Base-by-base conservation (phyloP, 2,329 filamentous ascomycete genomes). In the Penicillium sp. region DNA sequence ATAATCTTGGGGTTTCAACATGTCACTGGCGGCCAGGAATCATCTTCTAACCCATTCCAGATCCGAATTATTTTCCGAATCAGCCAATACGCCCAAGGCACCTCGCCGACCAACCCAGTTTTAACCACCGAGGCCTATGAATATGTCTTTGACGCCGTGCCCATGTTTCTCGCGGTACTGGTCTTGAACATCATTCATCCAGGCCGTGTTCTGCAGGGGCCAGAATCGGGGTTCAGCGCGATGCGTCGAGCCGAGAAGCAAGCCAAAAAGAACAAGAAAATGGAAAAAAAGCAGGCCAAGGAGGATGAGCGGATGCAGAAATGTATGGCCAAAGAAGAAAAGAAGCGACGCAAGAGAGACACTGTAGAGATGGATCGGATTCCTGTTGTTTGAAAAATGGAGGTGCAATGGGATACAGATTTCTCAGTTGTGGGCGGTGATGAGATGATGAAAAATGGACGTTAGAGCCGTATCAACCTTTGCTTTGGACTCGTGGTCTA, bases 1-100 rank as follows among this genome's bases (percentile, higher is more conserved):
- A 18, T 1, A 18, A 18, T 3, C 1, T 18, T 18, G 18, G 18
- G 18, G 18, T 18, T 18, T 18, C 18, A 18, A 18, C 18, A 18
- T 18, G 18, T 18, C 2, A 18, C 18, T 18, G 18, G 18, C 18
- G 2, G 3, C 3, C 3, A 3, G 18, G 18, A 18, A 18, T 18
- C 18, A 18, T 18, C 18, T 18, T 18, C 18, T 18, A 18, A 18
- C 18, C 2, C 18, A 18, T 45, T 25, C 39, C 43, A 79, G 72
- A 61, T 75, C 27, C 77, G 81, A 32, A 83, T 84, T 60, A 74
- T 82, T 53, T 85, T 77, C 64, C 78, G 81, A 28, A 69, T 85
- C 2, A 63, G 72, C 45, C 80, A 85, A 60, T 84, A 81, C 12
- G 68, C 72, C 1, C 70, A 85, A 13, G 64, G 67, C 8, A 71